Percentiles rank a stretch among this genome's conserved stretches.
These are phyloP conservation scores for Lophiostoma macrostomum DNA, from an alignment of 495 filamentous ascomycete genomes.

Conservation along the genomic window DNA sequence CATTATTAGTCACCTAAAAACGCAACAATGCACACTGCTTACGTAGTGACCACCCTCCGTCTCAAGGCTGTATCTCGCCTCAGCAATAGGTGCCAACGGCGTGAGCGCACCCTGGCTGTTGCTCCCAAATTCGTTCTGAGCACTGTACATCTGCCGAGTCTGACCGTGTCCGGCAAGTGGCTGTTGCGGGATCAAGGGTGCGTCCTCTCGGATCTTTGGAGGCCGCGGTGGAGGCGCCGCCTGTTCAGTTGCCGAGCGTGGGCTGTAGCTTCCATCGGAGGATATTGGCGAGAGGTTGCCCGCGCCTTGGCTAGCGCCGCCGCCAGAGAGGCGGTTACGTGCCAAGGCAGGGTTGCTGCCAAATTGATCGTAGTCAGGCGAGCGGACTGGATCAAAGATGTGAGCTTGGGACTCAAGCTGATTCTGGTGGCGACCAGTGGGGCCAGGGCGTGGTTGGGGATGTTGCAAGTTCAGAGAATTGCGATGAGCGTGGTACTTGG, in stretches of 20 bases:
- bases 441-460: conserved; percentile 81
- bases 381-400: conserved; percentile 55
- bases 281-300: conserved; percentile 30
- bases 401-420: conserved; percentile 77
- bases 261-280: conserved; percentile 28
- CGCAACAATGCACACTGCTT: conserved; percentile 1
- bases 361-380: conserved; percentile 73
- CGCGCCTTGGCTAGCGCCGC: conserved; percentile 27
- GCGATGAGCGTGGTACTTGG: conserved; percentile 87
- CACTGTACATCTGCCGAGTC: conserved; percentile 29
- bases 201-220: conserved; percentile 36
- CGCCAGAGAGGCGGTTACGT: conserved; percentile 38
- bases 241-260: conserved; percentile 28
- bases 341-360: conserved; percentile 44
- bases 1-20: not conserved
- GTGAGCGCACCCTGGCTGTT: conserved; percentile 28
- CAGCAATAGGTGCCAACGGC: conserved; percentile 39
- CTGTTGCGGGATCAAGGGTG: conserved; percentile 38
- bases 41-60: conserved; percentile 37
- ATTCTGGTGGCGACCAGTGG: conserved; percentile 76
- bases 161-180: conserved; percentile 31
- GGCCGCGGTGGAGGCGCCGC: conserved; percentile 31
- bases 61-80: conserved; percentile 41
- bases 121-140: conserved; percentile 30
- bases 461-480: conserved; percentile 86